Evolutionary conservation across 169 alveolate species (phyloP).

Genomic region (Eimeria falciformis): DNA sequence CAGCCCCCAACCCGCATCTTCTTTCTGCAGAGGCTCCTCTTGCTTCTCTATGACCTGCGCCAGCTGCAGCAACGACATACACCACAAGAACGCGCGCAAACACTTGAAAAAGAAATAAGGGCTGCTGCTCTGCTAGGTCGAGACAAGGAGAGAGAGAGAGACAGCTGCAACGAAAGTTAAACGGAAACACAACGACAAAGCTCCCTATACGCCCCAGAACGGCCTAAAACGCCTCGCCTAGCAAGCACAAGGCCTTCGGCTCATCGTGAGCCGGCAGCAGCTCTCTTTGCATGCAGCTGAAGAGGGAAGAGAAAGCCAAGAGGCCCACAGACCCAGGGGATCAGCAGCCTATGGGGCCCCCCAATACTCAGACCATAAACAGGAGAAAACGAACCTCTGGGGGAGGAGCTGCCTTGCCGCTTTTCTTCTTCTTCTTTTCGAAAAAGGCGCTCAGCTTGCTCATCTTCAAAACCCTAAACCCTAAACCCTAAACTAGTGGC

Average conservation of each 20-base stretch:
- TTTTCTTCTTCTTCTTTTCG: slow-evolving; percentile 64
- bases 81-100: background rate
- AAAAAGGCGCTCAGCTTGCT: slow-evolving; percentile 73
- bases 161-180: background rate
- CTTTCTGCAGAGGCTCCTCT: slow-evolving; percentile 36
- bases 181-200: too few species aligned
- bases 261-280: background rate
- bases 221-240: too few species aligned
- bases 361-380: background rate
- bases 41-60: slow-evolving; percentile 45
- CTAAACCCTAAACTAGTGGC: too few species aligned
- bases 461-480: slow-evolving; percentile 25
- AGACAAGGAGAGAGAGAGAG: too few species aligned
- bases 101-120: background rate
- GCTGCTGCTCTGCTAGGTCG: background rate
- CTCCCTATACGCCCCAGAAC: too few species aligned
- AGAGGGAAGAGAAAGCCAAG: background rate
- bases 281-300: background rate
- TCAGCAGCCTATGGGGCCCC: background rate
- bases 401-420: slow-evolving; percentile 19
- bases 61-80: slow-evolving; percentile 25
- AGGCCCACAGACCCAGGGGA: background rate
- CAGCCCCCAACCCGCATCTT: slow-evolving; percentile 26
- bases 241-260: too few species aligned
- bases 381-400: slow-evolving; percentile 25